Percentiles rank a stretch among this genome's conserved stretches.
Conservation (phyloP, 208 protist genomes). For the Leishmania tropica region DNA sequence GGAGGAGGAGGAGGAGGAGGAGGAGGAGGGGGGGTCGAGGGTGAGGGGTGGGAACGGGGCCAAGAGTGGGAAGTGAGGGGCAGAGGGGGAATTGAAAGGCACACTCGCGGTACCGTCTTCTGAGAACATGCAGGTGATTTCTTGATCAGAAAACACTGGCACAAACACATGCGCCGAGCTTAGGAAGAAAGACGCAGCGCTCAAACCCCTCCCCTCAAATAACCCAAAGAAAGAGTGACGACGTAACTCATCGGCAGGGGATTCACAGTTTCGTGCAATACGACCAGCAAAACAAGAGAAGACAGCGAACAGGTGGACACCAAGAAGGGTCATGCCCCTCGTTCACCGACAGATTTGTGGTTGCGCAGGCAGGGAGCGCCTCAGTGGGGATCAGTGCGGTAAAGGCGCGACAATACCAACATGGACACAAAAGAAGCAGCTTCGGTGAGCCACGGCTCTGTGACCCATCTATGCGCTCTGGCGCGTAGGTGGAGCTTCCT, state of each 20-base stretch:
- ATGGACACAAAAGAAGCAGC: background rate
- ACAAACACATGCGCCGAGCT: background rate
- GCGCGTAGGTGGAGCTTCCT: background rate
- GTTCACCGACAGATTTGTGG: background rate
- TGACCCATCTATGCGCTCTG: background rate
- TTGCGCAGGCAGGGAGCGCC: background rate
- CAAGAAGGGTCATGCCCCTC: background rate
- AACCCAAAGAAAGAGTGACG: background rate
- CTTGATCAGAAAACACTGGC: background rate
- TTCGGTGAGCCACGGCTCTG: background rate
- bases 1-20: too few species aligned
- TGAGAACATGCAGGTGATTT: too few species aligned
- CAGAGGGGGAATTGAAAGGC: background rate
- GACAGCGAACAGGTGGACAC: background rate
- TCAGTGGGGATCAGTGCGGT: background rate
- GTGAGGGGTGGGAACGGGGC: background rate
- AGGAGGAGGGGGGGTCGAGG: background rate
- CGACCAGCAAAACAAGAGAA: background rate
- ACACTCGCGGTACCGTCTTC: too few species aligned
- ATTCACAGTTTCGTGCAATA: background rate
- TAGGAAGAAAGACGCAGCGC: background rate
- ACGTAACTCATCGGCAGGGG: background rate
- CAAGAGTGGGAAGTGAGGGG: background rate
- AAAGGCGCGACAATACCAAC: background rate
- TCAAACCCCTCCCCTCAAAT: background rate